Evolutionary conservation across 2,329 filamentous ascomycete genomes (phyloP).

Genomic region (Colletotrichum sidae): DNA sequence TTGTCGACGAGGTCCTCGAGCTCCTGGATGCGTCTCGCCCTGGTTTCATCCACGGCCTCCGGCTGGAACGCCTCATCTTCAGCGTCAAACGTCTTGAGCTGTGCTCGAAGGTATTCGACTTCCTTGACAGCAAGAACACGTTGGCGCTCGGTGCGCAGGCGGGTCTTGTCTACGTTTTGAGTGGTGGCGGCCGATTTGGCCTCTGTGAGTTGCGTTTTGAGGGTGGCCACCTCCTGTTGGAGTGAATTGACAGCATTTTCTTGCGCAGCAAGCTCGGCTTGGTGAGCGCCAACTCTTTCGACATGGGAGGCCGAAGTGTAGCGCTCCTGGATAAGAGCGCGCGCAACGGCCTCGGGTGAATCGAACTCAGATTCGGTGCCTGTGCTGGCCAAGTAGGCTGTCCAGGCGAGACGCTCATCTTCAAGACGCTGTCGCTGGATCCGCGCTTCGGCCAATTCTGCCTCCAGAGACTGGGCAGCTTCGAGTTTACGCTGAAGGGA

Average conservation of each 20-base stretch:
- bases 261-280: constrained; percentile 82
- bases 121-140: constrained; percentile 89
- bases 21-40: constrained; percentile 79
- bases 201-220: constrained; percentile 78
- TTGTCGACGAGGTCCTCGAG: constrained; percentile 88
- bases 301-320: constrained; percentile 83
- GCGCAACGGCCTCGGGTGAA: constrained; percentile 87
- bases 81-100: constrained; percentile 87
- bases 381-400: constrained; percentile 80
- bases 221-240: constrained; percentile 73
- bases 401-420: constrained; percentile 89
- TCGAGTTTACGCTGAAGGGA: constrained; percentile 82
- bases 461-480: constrained; percentile 77
- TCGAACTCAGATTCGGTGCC: constrained; percentile 80
- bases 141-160: constrained; percentile 85
- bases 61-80: constrained; percentile 91
- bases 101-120: constrained; percentile 91
- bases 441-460: constrained; percentile 81
- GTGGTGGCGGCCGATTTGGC: constrained; percentile 63
- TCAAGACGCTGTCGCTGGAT: constrained; percentile 88
- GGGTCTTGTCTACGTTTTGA: constrained; percentile 72
- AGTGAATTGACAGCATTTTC: constrained; percentile 80
- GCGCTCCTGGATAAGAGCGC: constrained; percentile 84
- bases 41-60: constrained; percentile 81
- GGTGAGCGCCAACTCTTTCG: constrained; percentile 81